Conservation (phyloP, 441 rosid genomes). For the Pelargonium fulgidum region DNA sequence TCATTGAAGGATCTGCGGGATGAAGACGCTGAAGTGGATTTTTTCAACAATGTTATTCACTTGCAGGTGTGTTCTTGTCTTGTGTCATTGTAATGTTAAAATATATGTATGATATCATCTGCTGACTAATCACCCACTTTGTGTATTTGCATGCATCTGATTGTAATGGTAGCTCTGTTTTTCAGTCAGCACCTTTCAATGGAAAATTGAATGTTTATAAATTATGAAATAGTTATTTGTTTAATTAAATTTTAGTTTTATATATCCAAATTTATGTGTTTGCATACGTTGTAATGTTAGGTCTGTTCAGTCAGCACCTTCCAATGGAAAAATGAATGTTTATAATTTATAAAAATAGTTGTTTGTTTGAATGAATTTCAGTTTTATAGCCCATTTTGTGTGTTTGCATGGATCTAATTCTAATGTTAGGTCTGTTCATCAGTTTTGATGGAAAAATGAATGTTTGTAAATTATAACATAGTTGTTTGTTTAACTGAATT, state of each 20-base stretch:
- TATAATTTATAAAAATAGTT: not conserved
- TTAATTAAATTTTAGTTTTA: not conserved
- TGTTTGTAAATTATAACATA: not conserved
- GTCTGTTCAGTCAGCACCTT: not conserved
- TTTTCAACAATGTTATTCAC: slow-evolving; percentile 71
- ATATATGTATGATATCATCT: not conserved
- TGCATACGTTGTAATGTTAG: not conserved
- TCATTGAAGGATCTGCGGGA: slow-evolving; percentile 64
- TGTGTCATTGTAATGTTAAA: not conserved
- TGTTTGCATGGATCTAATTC: not conserved
- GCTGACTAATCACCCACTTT: not conserved
- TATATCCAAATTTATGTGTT: not conserved
- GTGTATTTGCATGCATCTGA: not conserved
- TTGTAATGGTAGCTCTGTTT: not conserved
- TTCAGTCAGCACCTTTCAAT: slow-evolving; percentile 4
- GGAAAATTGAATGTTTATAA: not conserved
- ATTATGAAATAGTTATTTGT: not conserved
- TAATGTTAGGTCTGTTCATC: slow-evolving; percentile 1
- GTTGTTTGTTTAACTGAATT: not conserved
- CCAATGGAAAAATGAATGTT: not conserved
- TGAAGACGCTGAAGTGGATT: slow-evolving; percentile 80
- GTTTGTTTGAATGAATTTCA: not conserved
- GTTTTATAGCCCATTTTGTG: not conserved
- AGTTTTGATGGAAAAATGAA: not conserved
- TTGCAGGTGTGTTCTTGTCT: slow-evolving; percentile 51